phyloP scores from a whole-genome alignment of 345 rosid genomes.

The Moricandia moricandioides region DNA sequence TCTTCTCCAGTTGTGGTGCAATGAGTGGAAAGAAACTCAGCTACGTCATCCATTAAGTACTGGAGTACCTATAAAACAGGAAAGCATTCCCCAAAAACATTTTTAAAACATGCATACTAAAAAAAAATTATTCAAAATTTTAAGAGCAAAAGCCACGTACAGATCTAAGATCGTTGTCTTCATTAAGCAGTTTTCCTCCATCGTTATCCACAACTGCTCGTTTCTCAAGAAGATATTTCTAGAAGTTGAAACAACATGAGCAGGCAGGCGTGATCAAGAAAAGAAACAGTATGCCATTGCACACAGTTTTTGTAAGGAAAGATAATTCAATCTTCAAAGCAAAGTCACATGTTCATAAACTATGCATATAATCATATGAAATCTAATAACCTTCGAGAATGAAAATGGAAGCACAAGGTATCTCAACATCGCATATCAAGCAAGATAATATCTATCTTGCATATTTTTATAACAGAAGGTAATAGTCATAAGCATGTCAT shows the following conservation, averaged over 20 bases:
- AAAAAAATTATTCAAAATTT: background rate
- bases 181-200: slow-evolving; percentile 85
- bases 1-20: slow-evolving; percentile 39
- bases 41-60: slow-evolving; percentile 81
- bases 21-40: slow-evolving; percentile 63
- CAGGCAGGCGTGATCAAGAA: background rate
- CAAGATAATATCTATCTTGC: background rate
- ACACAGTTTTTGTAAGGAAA: slow-evolving; percentile 5
- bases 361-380: background rate
- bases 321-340: background rate
- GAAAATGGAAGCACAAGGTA: slow-evolving; percentile 2
- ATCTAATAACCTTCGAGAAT: slow-evolving; percentile 7
- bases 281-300: background rate
- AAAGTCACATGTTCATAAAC: background rate
- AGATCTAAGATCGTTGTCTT: slow-evolving; percentile 91
- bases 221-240: slow-evolving; percentile 95
- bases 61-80: slow-evolving; percentile 72
- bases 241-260: slow-evolving; percentile 26
- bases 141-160: slow-evolving; percentile 50
- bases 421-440: background rate
- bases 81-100: slow-evolving; percentile 3
- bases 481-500: slow-evolving; percentile 2
- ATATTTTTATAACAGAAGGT: slow-evolving; percentile 4
- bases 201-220: slow-evolving; percentile 76
- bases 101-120: slow-evolving; percentile 10